phyloP scores from a whole-genome alignment of 2,329 filamentous ascomycete species.

The Ramularia collo-cygni region DNA sequence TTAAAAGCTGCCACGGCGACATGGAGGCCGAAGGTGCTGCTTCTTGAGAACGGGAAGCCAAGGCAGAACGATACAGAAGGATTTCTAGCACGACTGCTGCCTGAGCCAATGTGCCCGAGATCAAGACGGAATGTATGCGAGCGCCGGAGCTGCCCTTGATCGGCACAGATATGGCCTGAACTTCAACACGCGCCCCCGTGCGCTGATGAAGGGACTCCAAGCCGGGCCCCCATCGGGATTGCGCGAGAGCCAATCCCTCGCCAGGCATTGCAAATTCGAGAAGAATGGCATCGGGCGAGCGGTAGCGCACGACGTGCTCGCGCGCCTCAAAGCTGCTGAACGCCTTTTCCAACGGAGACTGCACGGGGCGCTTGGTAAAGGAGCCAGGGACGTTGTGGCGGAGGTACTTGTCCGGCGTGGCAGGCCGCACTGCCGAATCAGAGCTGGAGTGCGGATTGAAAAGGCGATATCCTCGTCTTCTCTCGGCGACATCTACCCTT shows the following conservation, averaged over 20 bases:
- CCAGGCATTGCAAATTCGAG: constrained; percentile 13
- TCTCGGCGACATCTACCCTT: too few relatives aligned
- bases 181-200: constrained; percentile 10
- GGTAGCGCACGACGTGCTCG: constrained; percentile 16
- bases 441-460: too few relatives aligned
- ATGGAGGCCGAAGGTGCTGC: constrained; percentile 1
- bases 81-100: not conserved
- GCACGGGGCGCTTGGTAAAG: constrained; percentile 3
- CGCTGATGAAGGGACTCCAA: constrained; percentile 4
- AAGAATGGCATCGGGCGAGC: constrained; percentile 13
- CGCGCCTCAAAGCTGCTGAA: constrained; percentile 12
- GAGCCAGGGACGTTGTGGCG: not conserved
- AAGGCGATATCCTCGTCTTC: too few relatives aligned
- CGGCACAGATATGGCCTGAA: constrained; percentile 7
- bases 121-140: constrained; percentile 7
- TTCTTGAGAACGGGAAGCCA: not conserved
- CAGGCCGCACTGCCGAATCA: too few relatives aligned
- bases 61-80: too few relatives aligned
- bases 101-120: constrained; percentile 15
- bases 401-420: too few relatives aligned
- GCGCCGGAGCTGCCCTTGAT: not conserved
- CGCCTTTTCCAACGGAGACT: constrained; percentile 10
- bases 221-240: constrained; percentile 3
- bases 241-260: constrained; percentile 1
- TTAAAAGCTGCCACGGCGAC: constrained; percentile 1